phyloP scores from a whole-genome alignment of 257 asterid genomes.

The Nicotiana tomentosiformis region DNA sequence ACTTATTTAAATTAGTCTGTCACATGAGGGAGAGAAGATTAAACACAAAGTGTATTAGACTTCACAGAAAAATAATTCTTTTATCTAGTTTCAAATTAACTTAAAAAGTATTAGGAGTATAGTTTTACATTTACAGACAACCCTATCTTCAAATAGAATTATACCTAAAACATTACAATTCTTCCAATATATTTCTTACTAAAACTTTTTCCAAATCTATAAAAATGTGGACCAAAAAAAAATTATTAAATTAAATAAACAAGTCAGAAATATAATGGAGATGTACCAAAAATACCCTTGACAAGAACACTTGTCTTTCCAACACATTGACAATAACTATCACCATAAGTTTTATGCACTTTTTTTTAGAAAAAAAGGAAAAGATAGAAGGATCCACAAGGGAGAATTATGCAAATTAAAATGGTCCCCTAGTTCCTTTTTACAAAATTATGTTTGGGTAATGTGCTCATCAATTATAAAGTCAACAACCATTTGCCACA shows the following conservation, averaged over 20 bases:
- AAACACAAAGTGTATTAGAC: not conserved
- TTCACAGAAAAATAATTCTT: not conserved
- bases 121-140: not conserved
- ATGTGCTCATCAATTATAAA: slow-evolving; percentile 9
- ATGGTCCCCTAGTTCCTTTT: slow-evolving; percentile 8
- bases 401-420: slow-evolving; percentile 4
- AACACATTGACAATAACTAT: slow-evolving; percentile 8
- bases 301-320: slow-evolving; percentile 8
- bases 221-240: not conserved
- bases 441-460: not conserved
- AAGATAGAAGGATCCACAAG: slow-evolving; percentile 1
- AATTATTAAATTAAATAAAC: not conserved
- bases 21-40: not conserved
- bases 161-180: not conserved
- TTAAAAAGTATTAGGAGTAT: not conserved
- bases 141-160: not conserved
- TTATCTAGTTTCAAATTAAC: not conserved
- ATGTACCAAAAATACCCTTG: not conserved
- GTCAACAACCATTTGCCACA: slow-evolving; percentile 10
- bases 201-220: not conserved
- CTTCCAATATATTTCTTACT: not conserved
- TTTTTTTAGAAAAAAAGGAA: not conserved
- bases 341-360: not conserved
- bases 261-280: not conserved
- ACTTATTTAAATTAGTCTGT: not conserved